Evolutionary conservation across 768 basidiomycete species (phyloP).

Genomic region (Suillus subluteus): DNA sequence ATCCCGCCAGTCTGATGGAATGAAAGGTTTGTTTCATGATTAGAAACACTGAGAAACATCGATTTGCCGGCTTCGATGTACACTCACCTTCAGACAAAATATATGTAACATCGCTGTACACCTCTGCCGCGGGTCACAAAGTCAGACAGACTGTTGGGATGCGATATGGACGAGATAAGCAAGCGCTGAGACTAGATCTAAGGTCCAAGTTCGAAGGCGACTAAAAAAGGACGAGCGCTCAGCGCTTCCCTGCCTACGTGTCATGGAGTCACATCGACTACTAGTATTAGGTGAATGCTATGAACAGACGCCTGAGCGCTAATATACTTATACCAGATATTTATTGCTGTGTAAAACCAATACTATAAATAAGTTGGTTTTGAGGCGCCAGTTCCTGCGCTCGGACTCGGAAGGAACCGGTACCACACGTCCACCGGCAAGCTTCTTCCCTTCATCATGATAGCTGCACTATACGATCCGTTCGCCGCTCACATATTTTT

Average conservation of each 20-base stretch:
- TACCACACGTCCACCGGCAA: no score
- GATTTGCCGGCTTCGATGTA: neutral
- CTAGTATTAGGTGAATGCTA: no score
- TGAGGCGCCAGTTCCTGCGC: no score
- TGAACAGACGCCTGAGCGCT: no score
- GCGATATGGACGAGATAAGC: neutral
- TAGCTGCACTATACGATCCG: no score
- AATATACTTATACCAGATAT: no score
- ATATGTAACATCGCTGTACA: neutral
- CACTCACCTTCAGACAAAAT: neutral
- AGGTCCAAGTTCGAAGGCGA: neutral
- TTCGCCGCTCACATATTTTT: no score
- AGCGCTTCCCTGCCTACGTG: neutral
- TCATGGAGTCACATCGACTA: neutral
- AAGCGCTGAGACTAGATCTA: neutral
- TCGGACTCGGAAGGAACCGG: no score
- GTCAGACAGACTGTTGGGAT: neutral
- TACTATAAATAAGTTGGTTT: no score
- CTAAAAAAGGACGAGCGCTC: neutral
- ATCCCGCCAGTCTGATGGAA: neutral
- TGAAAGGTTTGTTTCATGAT: neutral
- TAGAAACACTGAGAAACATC: neutral
- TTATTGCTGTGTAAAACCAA: no score
- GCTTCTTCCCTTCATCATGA: no score
- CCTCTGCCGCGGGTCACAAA: neutral